Evolutionary conservation across 768 basidiomycete species (phyloP).

Genomic region (Termitomyces sp.): DNA sequence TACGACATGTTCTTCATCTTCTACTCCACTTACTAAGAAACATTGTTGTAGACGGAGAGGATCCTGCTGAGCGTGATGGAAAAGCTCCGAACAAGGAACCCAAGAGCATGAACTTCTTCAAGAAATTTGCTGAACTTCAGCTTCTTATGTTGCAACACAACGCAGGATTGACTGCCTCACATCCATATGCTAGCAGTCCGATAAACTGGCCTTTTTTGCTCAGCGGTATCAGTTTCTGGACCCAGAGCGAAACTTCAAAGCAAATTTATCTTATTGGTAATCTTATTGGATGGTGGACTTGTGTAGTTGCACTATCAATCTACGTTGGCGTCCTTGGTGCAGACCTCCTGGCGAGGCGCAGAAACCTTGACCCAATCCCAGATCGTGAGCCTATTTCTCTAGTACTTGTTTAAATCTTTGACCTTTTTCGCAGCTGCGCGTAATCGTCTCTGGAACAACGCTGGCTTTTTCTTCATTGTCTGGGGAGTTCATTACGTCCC

Average conservation of each 20-base stretch:
- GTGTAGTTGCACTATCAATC: conserved; percentile 80
- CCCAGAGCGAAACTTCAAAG: conserved; percentile 74
- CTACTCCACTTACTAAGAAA: conserved; percentile 8
- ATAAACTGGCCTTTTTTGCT: conserved; percentile 98
- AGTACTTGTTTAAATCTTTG: not conserved
- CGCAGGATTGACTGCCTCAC: conserved; percentile 95
- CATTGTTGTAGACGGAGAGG: conserved; percentile 44
- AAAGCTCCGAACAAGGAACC: conserved; percentile 59
- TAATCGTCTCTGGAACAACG: conserved; percentile 92
- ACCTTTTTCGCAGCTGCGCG: conserved; percentile 62
- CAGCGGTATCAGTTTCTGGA: conserved; percentile 99
- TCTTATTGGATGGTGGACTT: conserved; percentile 92
- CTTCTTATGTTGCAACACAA: conserved; percentile 97
- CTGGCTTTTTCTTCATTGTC: conserved; percentile 91
- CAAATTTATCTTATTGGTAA: conserved; percentile 99
- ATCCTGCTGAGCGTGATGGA: conserved; percentile 50
- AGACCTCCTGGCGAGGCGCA: conserved; percentile 83
- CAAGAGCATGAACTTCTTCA: conserved; percentile 88
- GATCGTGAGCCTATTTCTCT: conserved; percentile 58
- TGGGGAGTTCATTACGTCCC: conserved; percentile 97
- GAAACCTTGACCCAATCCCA: conserved; percentile 82
- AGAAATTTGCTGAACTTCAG: conserved; percentile 91
- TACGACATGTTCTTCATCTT: conserved; percentile 34
- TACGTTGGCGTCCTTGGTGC: conserved; percentile 89
- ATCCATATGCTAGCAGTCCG: conserved; percentile 94